Conservation (phyloP, 306 rosid genomes). For the Dryas alaskensis region DNA sequence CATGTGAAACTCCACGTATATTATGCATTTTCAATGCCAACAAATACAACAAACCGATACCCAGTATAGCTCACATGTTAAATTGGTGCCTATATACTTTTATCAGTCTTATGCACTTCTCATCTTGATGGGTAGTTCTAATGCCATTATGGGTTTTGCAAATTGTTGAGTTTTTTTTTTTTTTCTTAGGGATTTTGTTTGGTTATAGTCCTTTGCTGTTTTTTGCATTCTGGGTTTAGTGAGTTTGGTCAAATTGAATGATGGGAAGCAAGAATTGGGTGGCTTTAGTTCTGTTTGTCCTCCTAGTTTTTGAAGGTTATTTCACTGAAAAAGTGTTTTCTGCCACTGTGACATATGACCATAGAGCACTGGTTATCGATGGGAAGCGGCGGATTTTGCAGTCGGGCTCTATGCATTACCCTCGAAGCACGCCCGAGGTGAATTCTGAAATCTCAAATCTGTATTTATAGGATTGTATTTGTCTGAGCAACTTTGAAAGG, state of each 20-base stretch:
- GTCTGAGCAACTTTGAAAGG: background rate
- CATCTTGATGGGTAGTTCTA: background rate
- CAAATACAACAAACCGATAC: background rate
- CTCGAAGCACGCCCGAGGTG: conserved; percentile 30
- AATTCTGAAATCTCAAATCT: background rate
- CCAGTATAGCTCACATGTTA: background rate
- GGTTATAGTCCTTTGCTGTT: background rate
- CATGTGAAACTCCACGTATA: background rate
- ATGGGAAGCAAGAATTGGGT: conserved; percentile 4
- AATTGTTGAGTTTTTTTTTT: background rate
- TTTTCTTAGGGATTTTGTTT: background rate
- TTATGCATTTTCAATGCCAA: conserved; percentile 6
- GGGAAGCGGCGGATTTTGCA: conserved; percentile 25
- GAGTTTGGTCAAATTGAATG: background rate
- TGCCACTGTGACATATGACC: conserved; percentile 30
- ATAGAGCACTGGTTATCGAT: conserved; percentile 29
- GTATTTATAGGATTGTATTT: background rate
- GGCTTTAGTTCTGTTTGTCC: background rate
- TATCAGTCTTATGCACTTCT: background rate
- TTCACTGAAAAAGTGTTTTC: conserved; percentile 11
- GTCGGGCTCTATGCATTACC: conserved; percentile 33
- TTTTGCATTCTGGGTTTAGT: background rate
- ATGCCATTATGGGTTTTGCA: background rate
- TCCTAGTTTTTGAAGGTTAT: background rate
- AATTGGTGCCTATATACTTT: background rate